Conservation (phyloP, 2,329 filamentous ascomycete genomes). For the Rhinocladiella mackenziei region DNA sequence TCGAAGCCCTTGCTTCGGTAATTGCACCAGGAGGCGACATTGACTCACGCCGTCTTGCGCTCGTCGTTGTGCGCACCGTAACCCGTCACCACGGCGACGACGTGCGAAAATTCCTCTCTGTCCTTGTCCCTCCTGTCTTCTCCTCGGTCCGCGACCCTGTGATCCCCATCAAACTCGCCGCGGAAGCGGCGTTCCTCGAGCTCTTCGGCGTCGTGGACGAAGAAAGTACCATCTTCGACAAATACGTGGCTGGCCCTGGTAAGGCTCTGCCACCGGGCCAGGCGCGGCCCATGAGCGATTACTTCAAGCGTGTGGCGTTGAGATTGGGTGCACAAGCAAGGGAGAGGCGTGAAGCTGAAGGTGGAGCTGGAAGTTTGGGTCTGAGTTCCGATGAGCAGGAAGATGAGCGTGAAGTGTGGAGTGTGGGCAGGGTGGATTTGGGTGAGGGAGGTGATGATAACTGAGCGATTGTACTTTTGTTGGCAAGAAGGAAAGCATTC, state of each 20-base stretch:
- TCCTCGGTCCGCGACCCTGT: slow-evolving; percentile 83
- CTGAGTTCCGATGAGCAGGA: slow-evolving; percentile 87
- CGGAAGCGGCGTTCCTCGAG: slow-evolving; percentile 88
- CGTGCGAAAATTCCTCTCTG: slow-evolving; percentile 64
- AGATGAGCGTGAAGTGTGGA: slow-evolving; percentile 94
- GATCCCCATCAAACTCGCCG: slow-evolving; percentile 91
- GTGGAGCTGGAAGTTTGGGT: slow-evolving; percentile 78
- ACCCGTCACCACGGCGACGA: slow-evolving; percentile 74
- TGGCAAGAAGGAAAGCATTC: no score
- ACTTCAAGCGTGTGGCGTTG: slow-evolving; percentile 89
- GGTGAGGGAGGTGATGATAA: slow-evolving; percentile 36
- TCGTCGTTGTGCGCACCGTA: slow-evolving; percentile 84
- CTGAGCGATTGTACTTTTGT: no score
- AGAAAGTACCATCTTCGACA: slow-evolving; percentile 81
- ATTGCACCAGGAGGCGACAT: slow-evolving; percentile 73
- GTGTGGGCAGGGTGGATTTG: slow-evolving; percentile 83
- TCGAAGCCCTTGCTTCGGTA: slow-evolving; percentile 69
- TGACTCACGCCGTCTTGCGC: slow-evolving; percentile 77
- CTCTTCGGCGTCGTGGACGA: slow-evolving; percentile 87
- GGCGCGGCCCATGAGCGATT: slow-evolving; percentile 84
- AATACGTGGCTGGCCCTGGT: slow-evolving; percentile 68
- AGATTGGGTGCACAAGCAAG: slow-evolving; percentile 80
- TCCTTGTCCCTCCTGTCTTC: slow-evolving; percentile 82
- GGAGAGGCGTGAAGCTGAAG: slow-evolving; percentile 87
- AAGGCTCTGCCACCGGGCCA: slow-evolving; percentile 53